Conservation (phyloP, 495 filamentous ascomycete genomes). For the Xylaria acuta region DNA sequence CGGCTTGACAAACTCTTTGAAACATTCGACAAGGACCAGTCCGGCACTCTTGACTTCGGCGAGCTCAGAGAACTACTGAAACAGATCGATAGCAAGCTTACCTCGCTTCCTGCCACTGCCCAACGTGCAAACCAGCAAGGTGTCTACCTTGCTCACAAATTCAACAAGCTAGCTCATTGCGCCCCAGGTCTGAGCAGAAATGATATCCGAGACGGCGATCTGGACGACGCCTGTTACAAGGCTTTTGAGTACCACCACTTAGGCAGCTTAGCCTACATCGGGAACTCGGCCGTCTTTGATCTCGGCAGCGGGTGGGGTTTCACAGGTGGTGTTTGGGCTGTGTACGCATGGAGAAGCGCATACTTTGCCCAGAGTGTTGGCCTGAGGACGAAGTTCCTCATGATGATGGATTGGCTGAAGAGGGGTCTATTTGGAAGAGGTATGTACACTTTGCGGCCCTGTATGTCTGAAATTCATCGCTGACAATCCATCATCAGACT, state of each 20-base stretch:
- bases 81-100: conserved; percentile 91
- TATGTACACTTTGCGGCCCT: conserved; percentile 55
- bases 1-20: conserved; percentile 89
- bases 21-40: conserved; percentile 90
- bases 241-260: conserved; percentile 95
- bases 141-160: conserved; percentile 88
- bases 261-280: conserved; percentile 92
- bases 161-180: conserved; percentile 87
- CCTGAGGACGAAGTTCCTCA: conserved; percentile 81
- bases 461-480: conserved; percentile 30
- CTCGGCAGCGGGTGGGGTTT: conserved; percentile 74
- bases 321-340: conserved; percentile 85
- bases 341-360: conserved; percentile 95
- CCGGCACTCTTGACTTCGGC: conserved; percentile 89
- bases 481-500: conserved; percentile 54
- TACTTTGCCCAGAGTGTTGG: conserved; percentile 99
- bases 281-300: conserved; percentile 96
- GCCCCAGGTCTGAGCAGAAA: conserved; percentile 79
- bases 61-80: conserved; percentile 87
- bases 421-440: conserved; percentile 94
- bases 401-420: conserved; percentile 99
- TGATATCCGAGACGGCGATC: conserved; percentile 82
- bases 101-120: conserved; percentile 86
- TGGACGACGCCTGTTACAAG: conserved; percentile 92
- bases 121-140: conserved; percentile 98